Conservation (phyloP, 495 filamentous ascomycete genomes). For the Penicillium chermesinum region DNA sequence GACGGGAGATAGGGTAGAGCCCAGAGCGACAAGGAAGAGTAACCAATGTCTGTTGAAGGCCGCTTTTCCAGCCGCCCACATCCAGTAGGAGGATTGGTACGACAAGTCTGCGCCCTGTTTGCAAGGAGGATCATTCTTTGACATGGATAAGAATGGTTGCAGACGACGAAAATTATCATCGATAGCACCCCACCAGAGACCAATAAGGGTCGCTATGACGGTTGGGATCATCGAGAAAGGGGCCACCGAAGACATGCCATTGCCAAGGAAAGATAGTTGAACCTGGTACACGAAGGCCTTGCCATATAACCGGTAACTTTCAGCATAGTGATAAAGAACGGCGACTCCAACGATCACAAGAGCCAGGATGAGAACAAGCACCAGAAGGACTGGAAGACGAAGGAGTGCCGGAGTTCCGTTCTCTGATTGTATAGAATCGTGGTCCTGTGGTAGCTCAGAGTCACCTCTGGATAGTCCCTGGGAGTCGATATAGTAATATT, state of each 20-base stretch:
- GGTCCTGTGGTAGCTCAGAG: no score
- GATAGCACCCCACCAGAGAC: conserved; percentile 36
- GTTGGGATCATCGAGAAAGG: conserved; percentile 32
- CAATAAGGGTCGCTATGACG: conserved; percentile 24
- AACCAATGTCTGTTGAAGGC: conserved; percentile 28
- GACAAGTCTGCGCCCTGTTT: conserved; percentile 22
- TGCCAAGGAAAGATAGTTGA: conserved; percentile 19
- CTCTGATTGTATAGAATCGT: conserved; percentile 4
- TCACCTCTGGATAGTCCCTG: conserved; percentile 4
- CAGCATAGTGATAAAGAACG: conserved; percentile 23
- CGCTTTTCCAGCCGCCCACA: conserved; percentile 27
- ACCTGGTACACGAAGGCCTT: conserved; percentile 30
- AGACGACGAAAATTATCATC: conserved; percentile 29
- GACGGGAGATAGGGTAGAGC: conserved; percentile 24
- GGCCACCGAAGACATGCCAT: conserved; percentile 19
- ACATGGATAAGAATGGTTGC: conserved; percentile 31
- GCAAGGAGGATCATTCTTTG: conserved; percentile 9
- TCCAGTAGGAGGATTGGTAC: conserved; percentile 27
- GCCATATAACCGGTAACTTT: conserved; percentile 21
- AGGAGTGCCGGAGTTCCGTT: conserved; percentile 21
- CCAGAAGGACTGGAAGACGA: conserved; percentile 16
- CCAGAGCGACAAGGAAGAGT: conserved; percentile 24
- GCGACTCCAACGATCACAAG: conserved; percentile 18
- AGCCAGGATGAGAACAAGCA: conserved; percentile 9
- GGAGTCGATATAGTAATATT: conserved; percentile 11